Conservation (phyloP, 106 monocot genomes). For the Dendrobium catenatum region DNA sequence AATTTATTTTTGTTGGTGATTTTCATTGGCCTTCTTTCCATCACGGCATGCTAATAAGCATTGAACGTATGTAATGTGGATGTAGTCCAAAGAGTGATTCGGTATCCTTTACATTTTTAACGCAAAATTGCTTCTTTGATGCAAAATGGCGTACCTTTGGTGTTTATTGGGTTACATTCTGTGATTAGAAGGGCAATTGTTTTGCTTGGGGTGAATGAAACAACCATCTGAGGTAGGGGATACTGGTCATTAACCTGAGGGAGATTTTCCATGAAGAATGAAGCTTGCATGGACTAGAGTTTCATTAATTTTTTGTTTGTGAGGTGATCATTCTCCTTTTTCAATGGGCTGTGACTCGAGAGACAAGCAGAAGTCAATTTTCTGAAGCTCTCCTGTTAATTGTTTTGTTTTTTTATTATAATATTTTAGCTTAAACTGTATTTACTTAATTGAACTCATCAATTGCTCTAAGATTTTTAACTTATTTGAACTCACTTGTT, state of each 20-base stretch:
- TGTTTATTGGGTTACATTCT: not conserved
- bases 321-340: not conserved
- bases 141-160: not conserved
- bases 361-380: not conserved
- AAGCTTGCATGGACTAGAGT: not conserved
- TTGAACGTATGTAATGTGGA: not conserved
- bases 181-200: not conserved
- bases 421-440: not conserved
- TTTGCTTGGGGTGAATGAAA: not conserved
- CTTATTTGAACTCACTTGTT: not conserved
- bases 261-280: not conserved
- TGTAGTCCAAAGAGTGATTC: not conserved
- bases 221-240: not conserved
- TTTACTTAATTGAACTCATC: not conserved
- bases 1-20: not conserved
- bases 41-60: not conserved
- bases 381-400: not conserved
- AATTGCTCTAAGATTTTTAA: not conserved
- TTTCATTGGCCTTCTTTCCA: not conserved
- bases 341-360: not conserved
- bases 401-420: not conserved
- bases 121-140: slow-evolving; percentile 1
- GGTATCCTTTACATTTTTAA: not conserved
- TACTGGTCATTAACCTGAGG: not conserved
- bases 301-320: not conserved